These are phyloP conservation scores for Daldinia vernicosa DNA, from an alignment of 495 filamentous ascomycete species.

Conservation along the genomic window DNA sequence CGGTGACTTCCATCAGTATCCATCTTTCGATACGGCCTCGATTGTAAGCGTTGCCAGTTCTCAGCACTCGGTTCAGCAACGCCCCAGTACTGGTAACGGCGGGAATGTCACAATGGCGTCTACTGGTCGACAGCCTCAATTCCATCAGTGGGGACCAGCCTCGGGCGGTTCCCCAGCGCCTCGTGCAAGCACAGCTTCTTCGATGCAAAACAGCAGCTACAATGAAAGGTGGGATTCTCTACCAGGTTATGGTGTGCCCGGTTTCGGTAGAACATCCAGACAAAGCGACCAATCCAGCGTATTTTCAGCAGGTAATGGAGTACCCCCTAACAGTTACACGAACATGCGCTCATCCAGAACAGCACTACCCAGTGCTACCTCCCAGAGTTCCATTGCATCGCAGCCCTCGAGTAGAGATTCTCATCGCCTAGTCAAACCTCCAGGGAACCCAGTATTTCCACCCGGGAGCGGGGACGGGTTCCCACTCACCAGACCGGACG, in stretches of 20 bases:
- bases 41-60: slow-evolving; percentile 60
- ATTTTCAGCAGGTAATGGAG: slow-evolving; percentile 75
- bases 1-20: slow-evolving; percentile 91
- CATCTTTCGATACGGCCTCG: slow-evolving; percentile 68
- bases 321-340: slow-evolving; percentile 74
- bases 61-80: slow-evolving; percentile 71
- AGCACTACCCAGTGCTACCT: slow-evolving; percentile 59
- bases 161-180: slow-evolving; percentile 34
- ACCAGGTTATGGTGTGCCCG: slow-evolving; percentile 55
- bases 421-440: slow-evolving; percentile 60
- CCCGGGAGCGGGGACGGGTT: slow-evolving; percentile 64
- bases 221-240: slow-evolving; percentile 72
- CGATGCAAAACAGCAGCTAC: slow-evolving; percentile 55
- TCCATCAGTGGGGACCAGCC: slow-evolving; percentile 75
- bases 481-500: slow-evolving; percentile 72
- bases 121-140: slow-evolving; percentile 73
- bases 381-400: slow-evolving; percentile 60
- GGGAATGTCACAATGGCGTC: slow-evolving; percentile 72
- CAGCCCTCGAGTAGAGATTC: slow-evolving; percentile 58
- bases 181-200: slow-evolving; percentile 63
- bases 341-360: slow-evolving; percentile 70
- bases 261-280: slow-evolving; percentile 50
- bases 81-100: slow-evolving; percentile 69
- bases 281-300: slow-evolving; percentile 56
- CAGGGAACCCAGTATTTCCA: slow-evolving; percentile 52